Base-by-base conservation (phyloP, 2,329 filamentous ascomycete genomes). In the Trichoderma atroviride region DNA sequence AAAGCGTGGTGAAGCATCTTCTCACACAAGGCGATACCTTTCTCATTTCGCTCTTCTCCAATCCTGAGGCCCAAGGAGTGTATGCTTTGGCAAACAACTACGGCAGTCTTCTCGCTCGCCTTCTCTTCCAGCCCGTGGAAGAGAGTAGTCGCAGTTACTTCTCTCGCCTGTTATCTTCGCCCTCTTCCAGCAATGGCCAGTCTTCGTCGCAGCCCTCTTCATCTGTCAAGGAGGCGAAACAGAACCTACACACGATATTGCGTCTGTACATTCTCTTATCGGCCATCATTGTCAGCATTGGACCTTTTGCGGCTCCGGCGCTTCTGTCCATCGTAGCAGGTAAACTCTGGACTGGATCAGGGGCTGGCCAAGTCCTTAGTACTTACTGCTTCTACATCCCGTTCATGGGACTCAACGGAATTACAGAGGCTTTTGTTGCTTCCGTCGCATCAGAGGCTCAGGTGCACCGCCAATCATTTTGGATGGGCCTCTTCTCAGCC, bases 31-130 rank as follows among this genome's bases (percentile, higher is more conserved):
- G 95, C 70, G 96, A 99, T 81, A 93, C 94, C 1, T 88, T 98
- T 74, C 88, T 98, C 61, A 91, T 99, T 72, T 91, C 92, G 19
- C 82, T 90, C 14, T 85, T 98, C 69, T 91, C 94, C 7, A 89
- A 89, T 0, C 87, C 96, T 1, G 84, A 88, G 53, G 91, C 94
- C 5, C 96, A 98, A 81, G 96, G 96, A 16, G 89, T 93, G 43
- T 99, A 98, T 77, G 93, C 94, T 0, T 86, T 99, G 5, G 96
- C 95, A 64, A 94, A 94, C 75, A 99, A 98, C 79, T 99, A 96
- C 78, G 96, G 96, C 27, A 92, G 94, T 2, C 87, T 99, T 0
- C 83, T 97, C 33, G 96, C 96, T 0, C 88, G 96, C 3, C 88
- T 98, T 72, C 83, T 99, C 62, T 95, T 99, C 78, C 96, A 98